These are phyloP conservation scores for Penicillium fimorum DNA, from an alignment of 495 filamentous ascomycete genomes.

Conservation along the genomic window DNA sequence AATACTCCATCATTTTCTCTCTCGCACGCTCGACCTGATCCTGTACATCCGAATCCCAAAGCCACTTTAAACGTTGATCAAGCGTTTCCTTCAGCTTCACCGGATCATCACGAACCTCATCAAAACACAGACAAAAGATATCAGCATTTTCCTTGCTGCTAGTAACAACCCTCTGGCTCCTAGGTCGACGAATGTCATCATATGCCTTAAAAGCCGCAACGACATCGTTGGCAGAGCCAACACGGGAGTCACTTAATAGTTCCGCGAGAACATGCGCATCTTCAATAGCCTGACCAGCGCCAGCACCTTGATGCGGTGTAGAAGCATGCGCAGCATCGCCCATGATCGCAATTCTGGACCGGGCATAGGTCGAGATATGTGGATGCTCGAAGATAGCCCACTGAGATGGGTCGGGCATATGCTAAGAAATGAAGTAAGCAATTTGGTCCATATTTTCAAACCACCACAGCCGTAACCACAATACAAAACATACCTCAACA, in stretches of 20 bases:
- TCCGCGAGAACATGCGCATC: slow-evolving; percentile 60
- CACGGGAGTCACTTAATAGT: slow-evolving; percentile 47
- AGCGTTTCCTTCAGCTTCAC: slow-evolving; percentile 41
- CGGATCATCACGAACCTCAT: slow-evolving; percentile 45
- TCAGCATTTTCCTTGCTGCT: slow-evolving; percentile 48
- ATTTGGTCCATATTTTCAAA: not conserved
- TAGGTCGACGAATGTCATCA: slow-evolving; percentile 55
- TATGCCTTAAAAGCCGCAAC: slow-evolving; percentile 58
- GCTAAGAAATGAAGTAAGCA: slow-evolving; percentile 15
- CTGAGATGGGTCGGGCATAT: slow-evolving; percentile 48
- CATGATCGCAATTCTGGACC: slow-evolving; percentile 55
- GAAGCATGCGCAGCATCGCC: slow-evolving; percentile 71
- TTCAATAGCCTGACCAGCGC: slow-evolving; percentile 67
- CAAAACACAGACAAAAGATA: slow-evolving; percentile 42
- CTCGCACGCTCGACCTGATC: slow-evolving; percentile 30
- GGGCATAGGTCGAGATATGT: slow-evolving; percentile 53
- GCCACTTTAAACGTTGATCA: slow-evolving; percentile 47
- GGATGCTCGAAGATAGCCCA: slow-evolving; percentile 67
- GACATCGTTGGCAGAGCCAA: slow-evolving; percentile 21
- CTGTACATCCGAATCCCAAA: slow-evolving; percentile 46
- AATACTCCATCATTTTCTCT: slow-evolving; percentile 16
- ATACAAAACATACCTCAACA: slow-evolving; percentile 32
- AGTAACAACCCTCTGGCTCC: slow-evolving; percentile 48
- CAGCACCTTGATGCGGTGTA: slow-evolving; percentile 68
- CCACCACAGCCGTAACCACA: not conserved